Conservation (phyloP, 768 basidiomycete species). For the Peribolospora kevripleyi region DNA sequence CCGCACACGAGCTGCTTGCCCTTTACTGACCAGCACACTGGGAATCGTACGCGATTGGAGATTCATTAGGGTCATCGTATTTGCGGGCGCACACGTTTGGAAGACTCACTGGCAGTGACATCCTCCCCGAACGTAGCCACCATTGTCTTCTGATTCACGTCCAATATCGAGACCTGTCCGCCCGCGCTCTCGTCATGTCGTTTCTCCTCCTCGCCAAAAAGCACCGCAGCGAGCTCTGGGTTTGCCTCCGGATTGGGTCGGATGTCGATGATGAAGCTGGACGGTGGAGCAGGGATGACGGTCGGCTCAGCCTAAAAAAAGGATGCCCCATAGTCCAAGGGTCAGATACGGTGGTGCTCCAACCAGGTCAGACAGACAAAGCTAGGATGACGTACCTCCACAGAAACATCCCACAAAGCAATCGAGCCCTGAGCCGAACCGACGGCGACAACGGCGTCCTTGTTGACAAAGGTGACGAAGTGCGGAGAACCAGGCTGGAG, state of each 20-base stretch:
- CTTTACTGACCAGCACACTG: slow-evolving; percentile 23
- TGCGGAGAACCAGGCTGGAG: too few species aligned
- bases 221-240: slow-evolving; percentile 3
- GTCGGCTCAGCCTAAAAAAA: slow-evolving; percentile 3
- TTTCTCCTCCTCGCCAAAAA: not conserved
- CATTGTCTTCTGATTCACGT: slow-evolving; percentile 1
- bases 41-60: not conserved
- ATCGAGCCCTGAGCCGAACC: slow-evolving; percentile 3
- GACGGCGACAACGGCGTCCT: slow-evolving; percentile 6
- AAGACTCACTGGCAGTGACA: slow-evolving; percentile 1
- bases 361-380: not conserved
- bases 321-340: not conserved
- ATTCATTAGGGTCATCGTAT: not conserved
- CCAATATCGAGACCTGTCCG: slow-evolving; percentile 4
- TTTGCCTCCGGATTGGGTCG: slow-evolving; percentile 5
- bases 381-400: slow-evolving; percentile 9
- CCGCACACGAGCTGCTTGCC: slow-evolving; percentile 24
- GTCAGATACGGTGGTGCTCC: not conserved
- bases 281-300: slow-evolving; percentile 2
- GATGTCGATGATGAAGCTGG: slow-evolving; percentile 9
- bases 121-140: not conserved
- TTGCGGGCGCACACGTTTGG: not conserved
- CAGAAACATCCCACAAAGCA: slow-evolving; percentile 1
- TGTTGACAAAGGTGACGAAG: slow-evolving; percentile 9
- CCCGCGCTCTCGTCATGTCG: too few species aligned